Base-by-base conservation (phyloP, 2,329 filamentous ascomycete species). In the Trichoderma simmonsii region DNA sequence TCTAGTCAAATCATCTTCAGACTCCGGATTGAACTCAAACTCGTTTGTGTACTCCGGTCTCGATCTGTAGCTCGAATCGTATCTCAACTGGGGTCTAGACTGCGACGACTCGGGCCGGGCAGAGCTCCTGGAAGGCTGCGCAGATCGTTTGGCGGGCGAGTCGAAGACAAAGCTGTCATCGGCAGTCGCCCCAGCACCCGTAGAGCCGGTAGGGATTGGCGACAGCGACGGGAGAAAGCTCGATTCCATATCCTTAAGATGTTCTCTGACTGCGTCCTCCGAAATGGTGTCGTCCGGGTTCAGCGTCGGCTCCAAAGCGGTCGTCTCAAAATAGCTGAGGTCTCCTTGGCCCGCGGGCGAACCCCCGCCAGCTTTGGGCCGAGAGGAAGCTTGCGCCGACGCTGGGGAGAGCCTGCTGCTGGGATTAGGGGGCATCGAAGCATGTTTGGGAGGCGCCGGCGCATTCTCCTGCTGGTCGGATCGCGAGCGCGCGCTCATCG, bases 111-210 rank as follows among this genome's bases (percentile, higher is more conserved):
- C 71, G 34, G 48, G 51, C 48, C 36, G 26, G 26, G 48, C 24
- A 24, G 61, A 36, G 59, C 32, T 67, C 21, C 28, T 54, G 21
- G 60, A 61, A 59, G 69, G 69, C 36, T 68, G 71, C 57, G 24
- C 73, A 61, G 24, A 68, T 79, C 82, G 63, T 77, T 83, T 79
- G 24, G 77, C 77, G 8, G 80, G 80, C 59, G 81, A 81, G 76
- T 90, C 88, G 76, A 90, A 90, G 62, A 89, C 80, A 76, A 85
- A 91, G 28, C 88, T 89, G 78, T 90, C 89, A 80, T 90, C 88
- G 70, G 84, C 78, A 62, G 85, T 87, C 28, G 77, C 76, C 39
- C 77, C 77, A 48, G 57, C 74, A 74, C 82, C 82, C 39, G 82
- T 80, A 11, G 83, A 80, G 65, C 84, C 82, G 34, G 82, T 82